Conservation (phyloP, 2,329 filamentous ascomycete genomes). For the Paramyrothecium roridum region DNA sequence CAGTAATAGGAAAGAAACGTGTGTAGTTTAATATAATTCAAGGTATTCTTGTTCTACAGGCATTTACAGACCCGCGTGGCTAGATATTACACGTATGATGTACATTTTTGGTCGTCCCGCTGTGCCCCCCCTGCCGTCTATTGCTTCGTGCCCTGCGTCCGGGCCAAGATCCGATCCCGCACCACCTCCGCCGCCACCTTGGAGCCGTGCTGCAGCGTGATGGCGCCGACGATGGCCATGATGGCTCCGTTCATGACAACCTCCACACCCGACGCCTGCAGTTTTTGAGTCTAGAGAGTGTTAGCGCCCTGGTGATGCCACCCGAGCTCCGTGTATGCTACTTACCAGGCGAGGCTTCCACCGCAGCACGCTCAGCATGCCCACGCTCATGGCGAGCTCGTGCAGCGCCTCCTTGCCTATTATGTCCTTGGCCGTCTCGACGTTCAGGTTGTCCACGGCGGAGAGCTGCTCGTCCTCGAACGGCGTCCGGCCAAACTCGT, state of each 20-base stretch:
- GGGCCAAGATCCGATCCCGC: slow-evolving; percentile 68
- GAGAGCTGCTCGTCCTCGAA: slow-evolving; percentile 69
- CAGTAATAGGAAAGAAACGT: background rate
- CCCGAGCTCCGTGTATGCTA: too few species aligned
- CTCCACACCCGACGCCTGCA: slow-evolving; percentile 69
- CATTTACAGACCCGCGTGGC: background rate
- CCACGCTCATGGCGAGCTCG: slow-evolving; percentile 65
- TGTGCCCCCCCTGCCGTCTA: background rate
- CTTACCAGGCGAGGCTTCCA: slow-evolving; percentile 85
- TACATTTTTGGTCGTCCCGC: background rate
- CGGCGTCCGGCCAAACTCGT: slow-evolving; percentile 56
- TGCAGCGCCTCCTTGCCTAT: slow-evolving; percentile 65
- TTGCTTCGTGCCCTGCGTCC: slow-evolving; percentile 18
- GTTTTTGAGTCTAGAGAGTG: slow-evolving; percentile 53
- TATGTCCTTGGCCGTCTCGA: slow-evolving; percentile 56
- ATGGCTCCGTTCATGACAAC: slow-evolving; percentile 74
- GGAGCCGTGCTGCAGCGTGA: slow-evolving; percentile 84
- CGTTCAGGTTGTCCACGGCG: slow-evolving; percentile 69
- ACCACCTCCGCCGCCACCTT: slow-evolving; percentile 72
- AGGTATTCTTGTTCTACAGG: background rate
- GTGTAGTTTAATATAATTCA: background rate
- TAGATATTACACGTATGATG: slow-evolving; percentile 1
- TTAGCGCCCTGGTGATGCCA: too few species aligned
- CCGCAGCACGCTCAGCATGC: slow-evolving; percentile 71
- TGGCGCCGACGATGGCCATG: slow-evolving; percentile 82